Evolutionary conservation across 2,329 filamentous ascomycete genomes (phyloP), one percentile per base, ranked within the genome.

Genomic region (Colletotrichum sp.): DNA sequence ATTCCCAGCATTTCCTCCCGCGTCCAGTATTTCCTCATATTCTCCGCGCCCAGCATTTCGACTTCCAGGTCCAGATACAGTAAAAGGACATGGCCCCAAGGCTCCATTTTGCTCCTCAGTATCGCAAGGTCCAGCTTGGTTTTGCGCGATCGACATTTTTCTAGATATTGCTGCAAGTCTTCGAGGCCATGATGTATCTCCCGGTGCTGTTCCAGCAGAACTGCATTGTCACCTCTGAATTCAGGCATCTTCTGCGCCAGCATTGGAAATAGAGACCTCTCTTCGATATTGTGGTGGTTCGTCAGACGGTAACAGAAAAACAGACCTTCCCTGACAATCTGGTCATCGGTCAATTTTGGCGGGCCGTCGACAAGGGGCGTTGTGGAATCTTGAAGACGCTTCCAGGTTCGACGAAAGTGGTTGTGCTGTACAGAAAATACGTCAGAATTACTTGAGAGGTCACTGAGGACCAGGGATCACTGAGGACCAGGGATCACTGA

Each of bases 21-120:
- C 0, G 88, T 94, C 94, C 95, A 98, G 84, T 94, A 96, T 83
- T 88, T 92, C 79, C 94, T 89, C 96, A 98, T 98, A 82, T 96
- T 97, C 83, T 96, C 94, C 52, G 95, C 95, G 4, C 93, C 91
- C 48, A 98, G 83, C 78, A 94, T 90, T 82, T 88, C 87, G 7
- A 98, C 95, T 88, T 98, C 96, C 79, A 96, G 93, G 80, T 97
- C 94, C 77, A 98, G 86, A 88, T 98, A 96, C 80, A 87, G 87
- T 93, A 95, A 96, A 61, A 98, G 83, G 77, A 98, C 94, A 8
- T 88, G 87, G 12, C 94, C 94, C 91, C 96, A 98, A 5, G 83
- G 83, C 83, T 97, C 94, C 92, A 98, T 93, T 79, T 94, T 89
- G 36, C 83, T 86, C 86, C 93, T 94, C 83, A 98, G 82, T 80